A percentile compares a stretch with the other conserved stretches of the same genome.
Conservation (phyloP, 164 flowering plant species). For the Liquidambar formosana region DNA sequence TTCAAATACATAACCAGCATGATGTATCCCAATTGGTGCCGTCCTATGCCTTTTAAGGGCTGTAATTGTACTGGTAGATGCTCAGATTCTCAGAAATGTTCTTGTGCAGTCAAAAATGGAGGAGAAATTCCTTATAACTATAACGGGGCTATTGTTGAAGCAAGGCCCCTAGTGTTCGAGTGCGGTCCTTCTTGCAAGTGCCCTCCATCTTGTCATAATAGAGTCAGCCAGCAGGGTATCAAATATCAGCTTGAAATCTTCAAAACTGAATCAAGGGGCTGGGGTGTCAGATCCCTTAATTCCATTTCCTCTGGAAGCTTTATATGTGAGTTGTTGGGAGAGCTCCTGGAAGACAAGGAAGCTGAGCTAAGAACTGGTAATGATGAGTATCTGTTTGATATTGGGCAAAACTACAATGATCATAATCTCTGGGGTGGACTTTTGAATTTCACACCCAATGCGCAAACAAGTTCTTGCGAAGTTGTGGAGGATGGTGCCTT, state of each 20-base stretch:
- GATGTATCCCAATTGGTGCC: constrained; percentile 68
- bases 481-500: constrained; percentile 52
- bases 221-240: constrained; percentile 79
- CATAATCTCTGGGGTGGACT: constrained; percentile 41
- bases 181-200: constrained; percentile 91
- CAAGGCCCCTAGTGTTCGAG: constrained; percentile 73
- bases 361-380: constrained; percentile 69
- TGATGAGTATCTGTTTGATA: constrained; percentile 88
- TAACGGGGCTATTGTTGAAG: constrained; percentile 78
- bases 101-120: constrained; percentile 74
- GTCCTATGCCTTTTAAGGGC: constrained; percentile 51
- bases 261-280: constrained; percentile 76
- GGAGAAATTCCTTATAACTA: constrained; percentile 79
- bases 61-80: constrained; percentile 70
- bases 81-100: constrained; percentile 54
- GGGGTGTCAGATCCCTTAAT: constrained; percentile 81
- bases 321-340: constrained; percentile 85
- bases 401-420: constrained; percentile 66
- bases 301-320: constrained; percentile 86
- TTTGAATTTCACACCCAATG: constrained; percentile 32
- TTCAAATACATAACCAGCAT: constrained; percentile 56
- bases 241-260: constrained; percentile 74
- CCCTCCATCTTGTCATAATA: constrained; percentile 74
- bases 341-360: constrained; percentile 76
- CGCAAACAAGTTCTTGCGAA: constrained; percentile 27